Conservation (phyloP, 1,284 basidiomycete species). For the Apiotrichum brassicae region DNA sequence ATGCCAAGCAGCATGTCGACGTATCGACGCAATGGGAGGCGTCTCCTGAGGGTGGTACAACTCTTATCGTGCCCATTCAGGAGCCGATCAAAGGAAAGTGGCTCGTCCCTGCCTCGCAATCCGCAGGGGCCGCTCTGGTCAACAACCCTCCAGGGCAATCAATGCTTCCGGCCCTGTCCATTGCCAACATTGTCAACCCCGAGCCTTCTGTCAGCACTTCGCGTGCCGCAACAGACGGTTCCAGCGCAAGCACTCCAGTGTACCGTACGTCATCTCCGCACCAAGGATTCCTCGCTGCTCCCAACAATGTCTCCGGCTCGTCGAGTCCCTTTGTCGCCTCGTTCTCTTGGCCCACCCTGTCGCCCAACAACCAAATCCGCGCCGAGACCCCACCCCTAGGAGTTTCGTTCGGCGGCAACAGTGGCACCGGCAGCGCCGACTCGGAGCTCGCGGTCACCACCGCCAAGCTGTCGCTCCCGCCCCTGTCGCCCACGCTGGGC, state of each 20-base stretch:
- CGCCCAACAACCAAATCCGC: too few relatives aligned
- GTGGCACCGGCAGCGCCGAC: neutral
- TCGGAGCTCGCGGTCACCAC: neutral
- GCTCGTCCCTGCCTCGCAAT: neutral
- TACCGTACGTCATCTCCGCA: too few relatives aligned
- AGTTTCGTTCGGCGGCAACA: too few relatives aligned
- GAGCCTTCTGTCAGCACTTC: neutral
- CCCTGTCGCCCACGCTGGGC: neutral
- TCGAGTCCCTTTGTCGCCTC: too few relatives aligned
- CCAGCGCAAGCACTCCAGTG: too few relatives aligned
- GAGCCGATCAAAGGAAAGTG: neutral
- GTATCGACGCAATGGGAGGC: slow-evolving; percentile 9
- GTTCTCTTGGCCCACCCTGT: too few relatives aligned
- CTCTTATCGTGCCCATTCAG: neutral
- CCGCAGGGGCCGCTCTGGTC: neutral
- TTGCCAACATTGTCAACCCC: neutral
- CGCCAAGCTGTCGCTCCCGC: neutral
- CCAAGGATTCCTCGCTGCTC: too few relatives aligned
- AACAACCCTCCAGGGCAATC: neutral
- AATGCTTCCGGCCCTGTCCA: neutral
- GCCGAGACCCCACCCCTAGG: too few relatives aligned
- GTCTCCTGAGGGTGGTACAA: neutral
- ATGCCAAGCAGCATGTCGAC: neutral
- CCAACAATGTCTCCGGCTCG: too few relatives aligned
- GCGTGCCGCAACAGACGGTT: too few relatives aligned